Conservation (phyloP, 2,329 filamentous ascomycete species). For the Fusarium domesticum region DNA sequence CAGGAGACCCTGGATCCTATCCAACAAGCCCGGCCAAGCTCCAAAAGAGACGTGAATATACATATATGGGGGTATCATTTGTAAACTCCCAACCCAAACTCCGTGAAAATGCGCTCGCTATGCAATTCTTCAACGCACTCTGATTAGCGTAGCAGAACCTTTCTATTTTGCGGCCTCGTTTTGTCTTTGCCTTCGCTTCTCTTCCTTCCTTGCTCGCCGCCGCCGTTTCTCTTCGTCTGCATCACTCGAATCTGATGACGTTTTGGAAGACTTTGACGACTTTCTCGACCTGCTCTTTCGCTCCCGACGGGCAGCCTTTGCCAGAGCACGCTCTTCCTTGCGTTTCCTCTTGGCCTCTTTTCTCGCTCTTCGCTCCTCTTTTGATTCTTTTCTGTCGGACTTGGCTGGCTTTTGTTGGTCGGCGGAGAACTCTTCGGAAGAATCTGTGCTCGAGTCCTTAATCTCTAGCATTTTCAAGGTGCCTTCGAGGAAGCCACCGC, state of each 20-base stretch:
- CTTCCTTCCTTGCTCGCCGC: constrained; percentile 43
- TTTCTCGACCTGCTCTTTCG: constrained; percentile 26
- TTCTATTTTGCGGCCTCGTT: constrained; percentile 20
- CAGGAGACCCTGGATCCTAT: constrained; percentile 77
- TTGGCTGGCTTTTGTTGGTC: constrained; percentile 31
- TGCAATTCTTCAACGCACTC: constrained; percentile 8
- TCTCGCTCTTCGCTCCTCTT: constrained; percentile 41
- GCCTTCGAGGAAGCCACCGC: constrained; percentile 72
- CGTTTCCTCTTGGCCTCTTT: constrained; percentile 34
- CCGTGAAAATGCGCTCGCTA: constrained; percentile 23
- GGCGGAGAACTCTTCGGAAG: constrained; percentile 26
- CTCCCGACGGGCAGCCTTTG: constrained; percentile 24
- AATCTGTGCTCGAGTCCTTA: constrained; percentile 28
- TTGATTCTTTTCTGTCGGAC: constrained; percentile 37
- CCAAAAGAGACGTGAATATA: constrained; percentile 54
- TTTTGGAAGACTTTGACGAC: constrained; percentile 25
- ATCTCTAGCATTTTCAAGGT: constrained; percentile 49
- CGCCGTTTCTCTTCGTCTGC: constrained; percentile 46
- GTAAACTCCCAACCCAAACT: constrained; percentile 28
- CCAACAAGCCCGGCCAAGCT: constrained; percentile 68
- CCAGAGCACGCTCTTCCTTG: constrained; percentile 27
- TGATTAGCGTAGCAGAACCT: constrained; percentile 4
- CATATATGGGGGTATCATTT: constrained; percentile 33
- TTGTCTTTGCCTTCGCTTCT: constrained; percentile 35
- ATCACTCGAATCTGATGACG: constrained; percentile 30